A percentile compares a stretch with the other conserved stretches of the same genome.
Conservation (phyloP, 129 eudicot species). For the Escallonia rubra region DNA sequence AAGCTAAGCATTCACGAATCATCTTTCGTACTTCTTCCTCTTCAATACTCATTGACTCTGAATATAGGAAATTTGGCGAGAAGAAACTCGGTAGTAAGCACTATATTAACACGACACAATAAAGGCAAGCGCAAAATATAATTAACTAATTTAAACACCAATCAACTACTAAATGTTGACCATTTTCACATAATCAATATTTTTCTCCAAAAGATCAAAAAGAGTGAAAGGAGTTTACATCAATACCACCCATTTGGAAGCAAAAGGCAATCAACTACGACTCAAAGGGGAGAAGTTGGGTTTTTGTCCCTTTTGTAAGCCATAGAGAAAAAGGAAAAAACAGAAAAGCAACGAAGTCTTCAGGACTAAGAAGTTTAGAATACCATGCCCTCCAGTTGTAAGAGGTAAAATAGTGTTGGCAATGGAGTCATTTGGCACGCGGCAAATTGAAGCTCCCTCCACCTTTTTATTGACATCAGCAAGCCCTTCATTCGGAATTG, state of each 20-base stretch:
- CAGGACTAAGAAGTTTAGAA: constrained; percentile 17
- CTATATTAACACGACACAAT: background rate
- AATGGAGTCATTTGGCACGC: constrained; percentile 28
- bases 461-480: constrained; percentile 33
- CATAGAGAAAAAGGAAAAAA: background rate
- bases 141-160: background rate
- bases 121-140: background rate
- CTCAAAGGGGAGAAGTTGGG: too few relatives aligned
- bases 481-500: constrained; percentile 23
- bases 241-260: background rate
- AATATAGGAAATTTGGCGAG: constrained; percentile 11
- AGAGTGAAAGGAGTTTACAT: background rate
- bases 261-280: background rate
- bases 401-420: constrained; percentile 36
- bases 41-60: constrained; percentile 73
- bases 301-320: too few relatives aligned
- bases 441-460: constrained; percentile 25
- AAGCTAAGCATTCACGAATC: constrained; percentile 81
- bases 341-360: constrained; percentile 2
- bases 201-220: background rate
- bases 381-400: constrained; percentile 58
- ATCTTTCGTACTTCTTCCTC: constrained; percentile 82
- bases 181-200: too few relatives aligned
- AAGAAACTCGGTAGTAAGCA: background rate
- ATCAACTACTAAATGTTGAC: background rate